These are phyloP conservation scores for Parafenestella ontariensis DNA, from an alignment of 2,329 filamentous ascomycete genomes.

Conservation along the genomic window DNA sequence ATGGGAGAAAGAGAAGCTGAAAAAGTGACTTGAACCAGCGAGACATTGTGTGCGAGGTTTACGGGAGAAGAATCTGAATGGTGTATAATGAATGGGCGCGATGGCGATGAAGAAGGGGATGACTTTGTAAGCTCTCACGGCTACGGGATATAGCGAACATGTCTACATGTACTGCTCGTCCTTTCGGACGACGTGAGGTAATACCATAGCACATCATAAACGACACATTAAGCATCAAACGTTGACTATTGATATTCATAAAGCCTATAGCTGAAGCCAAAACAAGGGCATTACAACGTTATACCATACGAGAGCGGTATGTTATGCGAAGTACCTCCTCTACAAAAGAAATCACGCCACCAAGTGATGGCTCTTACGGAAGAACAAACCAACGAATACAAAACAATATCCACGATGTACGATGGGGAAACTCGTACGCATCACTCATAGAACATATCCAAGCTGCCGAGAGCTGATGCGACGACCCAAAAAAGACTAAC, in stretches of 20 bases:
- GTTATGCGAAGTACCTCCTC: not conserved
- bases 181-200: not conserved
- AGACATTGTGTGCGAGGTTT: not conserved
- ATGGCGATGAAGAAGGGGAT: not conserved
- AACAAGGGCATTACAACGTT: not conserved
- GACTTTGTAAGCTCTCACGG: not conserved
- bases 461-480: not conserved
- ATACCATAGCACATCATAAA: not conserved
- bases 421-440: not conserved
- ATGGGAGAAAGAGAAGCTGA: not conserved
- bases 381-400: not conserved
- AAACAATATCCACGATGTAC: not conserved
- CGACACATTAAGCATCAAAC: not conserved
- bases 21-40: not conserved
- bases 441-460: not conserved
- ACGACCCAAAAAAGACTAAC: conserved; percentile 2
- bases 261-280: not conserved
- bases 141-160: not conserved
- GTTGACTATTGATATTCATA: conserved; percentile 2
- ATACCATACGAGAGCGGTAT: not conserved
- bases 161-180: not conserved
- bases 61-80: not conserved
- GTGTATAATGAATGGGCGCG: not conserved
- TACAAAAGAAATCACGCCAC: not conserved
- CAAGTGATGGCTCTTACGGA: not conserved